Percentiles rank a stretch among this genome's conserved stretches.
Evolutionary conservation across 2,329 filamentous ascomycete genomes (phyloP).

Genomic region (Chalaropsis ovoidea): DNA sequence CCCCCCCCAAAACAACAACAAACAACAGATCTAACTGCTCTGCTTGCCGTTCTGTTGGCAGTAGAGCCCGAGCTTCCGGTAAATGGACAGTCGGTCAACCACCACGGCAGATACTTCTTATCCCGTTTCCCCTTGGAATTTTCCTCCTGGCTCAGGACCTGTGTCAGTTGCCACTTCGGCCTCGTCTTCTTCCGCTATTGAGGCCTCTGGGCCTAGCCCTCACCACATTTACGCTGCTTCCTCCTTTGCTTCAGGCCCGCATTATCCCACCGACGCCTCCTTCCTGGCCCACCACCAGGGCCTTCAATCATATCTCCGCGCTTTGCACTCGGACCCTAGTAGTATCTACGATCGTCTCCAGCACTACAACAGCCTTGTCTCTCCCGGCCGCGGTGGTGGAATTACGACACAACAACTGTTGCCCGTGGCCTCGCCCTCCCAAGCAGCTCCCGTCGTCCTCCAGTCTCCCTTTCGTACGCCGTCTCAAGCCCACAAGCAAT

Average conservation of each 20-base stretch:
- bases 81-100: conserved; percentile 44
- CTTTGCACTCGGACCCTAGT: conserved; percentile 44
- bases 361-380: conserved; percentile 56
- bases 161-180: conserved; percentile 19
- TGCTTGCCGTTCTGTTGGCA: conserved; percentile 25
- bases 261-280: conserved; percentile 28
- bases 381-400: conserved; percentile 46
- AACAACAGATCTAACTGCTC: conserved; percentile 17
- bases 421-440: conserved; percentile 44
- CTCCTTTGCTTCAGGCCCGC: conserved; percentile 15
- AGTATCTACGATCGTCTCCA: conserved; percentile 53
- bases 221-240: conserved; percentile 15
- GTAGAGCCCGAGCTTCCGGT: conserved; percentile 30
- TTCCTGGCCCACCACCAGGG: conserved; percentile 37
- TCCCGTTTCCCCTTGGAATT: conserved; percentile 36
- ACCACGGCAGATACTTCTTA: conserved; percentile 43
- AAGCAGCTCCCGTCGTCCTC: not conserved
- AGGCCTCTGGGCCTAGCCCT: conserved; percentile 19
- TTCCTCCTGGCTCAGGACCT: conserved; percentile 27
- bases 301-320: conserved; percentile 46
- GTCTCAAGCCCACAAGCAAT: conserved; percentile 7
- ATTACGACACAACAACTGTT: conserved; percentile 45
- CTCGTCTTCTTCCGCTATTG: conserved; percentile 18
- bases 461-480: conserved; percentile 9
- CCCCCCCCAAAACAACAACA: conserved; percentile 1